phyloP scores from a whole-genome alignment of 495 filamentous ascomycete species.

The Penicillium paxilli region DNA sequence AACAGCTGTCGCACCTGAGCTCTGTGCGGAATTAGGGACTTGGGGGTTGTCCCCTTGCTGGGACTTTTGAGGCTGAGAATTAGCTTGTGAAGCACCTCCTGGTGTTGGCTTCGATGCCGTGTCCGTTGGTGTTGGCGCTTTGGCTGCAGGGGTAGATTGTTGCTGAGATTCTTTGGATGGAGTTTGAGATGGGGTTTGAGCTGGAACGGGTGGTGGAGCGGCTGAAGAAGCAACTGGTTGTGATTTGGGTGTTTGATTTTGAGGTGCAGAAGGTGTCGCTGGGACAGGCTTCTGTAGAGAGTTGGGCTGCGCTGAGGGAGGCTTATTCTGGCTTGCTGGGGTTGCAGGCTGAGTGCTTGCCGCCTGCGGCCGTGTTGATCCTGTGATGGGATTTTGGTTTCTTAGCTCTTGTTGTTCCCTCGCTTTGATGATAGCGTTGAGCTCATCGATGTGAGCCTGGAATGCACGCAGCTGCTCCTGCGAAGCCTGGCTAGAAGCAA shows the following conservation, averaged over 20 bases:
- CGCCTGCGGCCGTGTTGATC: slow-evolving; percentile 16
- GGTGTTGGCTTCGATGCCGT: slow-evolving; percentile 18
- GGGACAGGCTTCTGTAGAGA: slow-evolving; percentile 25
- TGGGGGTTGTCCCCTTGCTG: slow-evolving; percentile 10
- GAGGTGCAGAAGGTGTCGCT: slow-evolving; percentile 27
- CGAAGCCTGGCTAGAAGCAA: slow-evolving; percentile 82
- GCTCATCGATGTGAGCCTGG: slow-evolving; percentile 88
- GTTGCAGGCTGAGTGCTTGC: slow-evolving; percentile 21
- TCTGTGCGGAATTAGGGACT: slow-evolving; percentile 10
- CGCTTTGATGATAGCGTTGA: slow-evolving; percentile 63
- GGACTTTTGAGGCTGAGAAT: slow-evolving; percentile 20
- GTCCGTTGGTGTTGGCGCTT: slow-evolving; percentile 20
- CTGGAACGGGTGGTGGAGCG: too few species aligned
- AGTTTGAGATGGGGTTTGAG: slow-evolving; percentile 16
- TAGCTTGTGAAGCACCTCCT: slow-evolving; percentile 29
- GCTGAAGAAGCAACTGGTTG: slow-evolving; percentile 15
- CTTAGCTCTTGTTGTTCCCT: slow-evolving; percentile 37
- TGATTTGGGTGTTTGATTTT: slow-evolving; percentile 29
- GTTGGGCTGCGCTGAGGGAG: slow-evolving; percentile 27
- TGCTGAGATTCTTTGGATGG: slow-evolving; percentile 21
- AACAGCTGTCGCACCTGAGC: slow-evolving; percentile 8
- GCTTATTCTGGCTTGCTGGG: slow-evolving; percentile 22
- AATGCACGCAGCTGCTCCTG: slow-evolving; percentile 81
- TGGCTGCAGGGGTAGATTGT: slow-evolving; percentile 30
- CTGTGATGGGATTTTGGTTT: slow-evolving; percentile 24